Conservation (phyloP, 129 eudicot species). For the Scalesia atractyloides region DNA sequence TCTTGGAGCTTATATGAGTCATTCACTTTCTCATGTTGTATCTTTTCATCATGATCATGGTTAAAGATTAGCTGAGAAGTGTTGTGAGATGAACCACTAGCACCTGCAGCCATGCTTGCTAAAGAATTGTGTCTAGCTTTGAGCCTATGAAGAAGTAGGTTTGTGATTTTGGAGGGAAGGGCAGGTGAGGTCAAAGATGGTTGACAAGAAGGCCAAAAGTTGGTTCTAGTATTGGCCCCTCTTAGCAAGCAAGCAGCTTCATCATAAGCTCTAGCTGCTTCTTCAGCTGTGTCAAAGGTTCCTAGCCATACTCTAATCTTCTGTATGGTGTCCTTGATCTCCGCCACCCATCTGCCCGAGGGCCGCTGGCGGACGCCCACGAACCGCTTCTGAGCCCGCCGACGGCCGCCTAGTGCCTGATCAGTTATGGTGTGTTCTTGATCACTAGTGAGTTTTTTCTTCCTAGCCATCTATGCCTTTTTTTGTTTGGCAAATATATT, state of each 20-base stretch:
- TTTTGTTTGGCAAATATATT: constrained; percentile 14
- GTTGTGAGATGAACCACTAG: constrained; percentile 31
- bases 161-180: constrained; percentile 73
- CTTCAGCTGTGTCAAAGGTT: constrained; percentile 84
- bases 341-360: constrained; percentile 89
- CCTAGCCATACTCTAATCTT: constrained; percentile 87
- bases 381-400: constrained; percentile 60
- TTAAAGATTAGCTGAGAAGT: constrained; percentile 15
- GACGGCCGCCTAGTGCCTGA: constrained; percentile 50
- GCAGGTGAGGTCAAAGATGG: constrained; percentile 58
- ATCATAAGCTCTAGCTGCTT: constrained; percentile 89
- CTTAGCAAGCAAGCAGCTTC: constrained; percentile 86
- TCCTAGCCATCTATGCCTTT: constrained; percentile 50
- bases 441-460: constrained; percentile 51
- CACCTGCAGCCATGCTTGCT: constrained; percentile 30
- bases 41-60: constrained; percentile 30
- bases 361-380: constrained; percentile 88
- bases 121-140: constrained; percentile 63
- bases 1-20: constrained; percentile 48
- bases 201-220: constrained; percentile 71
- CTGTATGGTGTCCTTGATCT: constrained; percentile 83
- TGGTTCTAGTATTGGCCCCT: constrained; percentile 80
- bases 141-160: constrained; percentile 67
- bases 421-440: constrained; percentile 29
- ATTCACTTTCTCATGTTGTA: constrained; percentile 22